Evolutionary conservation across 768 basidiomycete genomes (phyloP), one percentile per base, ranked within the genome.

Genomic region (Phaffia australis): DNA sequence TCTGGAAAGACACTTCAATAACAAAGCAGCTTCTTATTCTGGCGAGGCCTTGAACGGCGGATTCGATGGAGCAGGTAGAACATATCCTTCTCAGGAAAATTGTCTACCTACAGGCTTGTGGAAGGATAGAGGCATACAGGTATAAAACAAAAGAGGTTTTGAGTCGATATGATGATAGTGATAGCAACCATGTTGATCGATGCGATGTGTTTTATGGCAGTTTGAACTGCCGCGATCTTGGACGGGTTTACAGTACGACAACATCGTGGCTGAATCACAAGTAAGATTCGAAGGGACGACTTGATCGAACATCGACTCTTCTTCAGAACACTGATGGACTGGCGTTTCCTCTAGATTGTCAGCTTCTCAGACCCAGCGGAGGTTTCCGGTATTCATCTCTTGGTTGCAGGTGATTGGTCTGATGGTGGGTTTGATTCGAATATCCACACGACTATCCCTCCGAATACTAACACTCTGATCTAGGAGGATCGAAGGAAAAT

Each of bases 381-480:
- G 1, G 55, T 56, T 42, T 25, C 29, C 32, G 25, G 60, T 2
- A 1, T 69, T 16, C 67, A 69, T 27, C n/a, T 69, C 0, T 59
- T 69, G 27, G 56, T 69, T 35, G 62, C 67, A 5, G 67, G 67
- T 16, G 67, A 69, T 50, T 56, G 62, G 19, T 48, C 23, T n/a
- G 67, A 69, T 51, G 67, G 67, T 25, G 32, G 19, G 57, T 59
- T 15, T 29, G 16, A 11, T 18, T 15, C 25, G 1, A 46, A 29
- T 9, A 19, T 32, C 25, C 18, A 19, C 11, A 2, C 4, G 23
- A 15, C 35, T 25, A 3, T 18, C 1, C 7, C 7, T n/a, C 46
- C 21, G 11, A 19, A 35, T 29, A 23, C 23, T 25, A 11, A 42
- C 35, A 42, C 30, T 11, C 30, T 25, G 8, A 14, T 11, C 9